Evolutionary conservation across 805 yeast genomes (phyloP).

Genomic region (Barnettozyma wickerhamii): DNA sequence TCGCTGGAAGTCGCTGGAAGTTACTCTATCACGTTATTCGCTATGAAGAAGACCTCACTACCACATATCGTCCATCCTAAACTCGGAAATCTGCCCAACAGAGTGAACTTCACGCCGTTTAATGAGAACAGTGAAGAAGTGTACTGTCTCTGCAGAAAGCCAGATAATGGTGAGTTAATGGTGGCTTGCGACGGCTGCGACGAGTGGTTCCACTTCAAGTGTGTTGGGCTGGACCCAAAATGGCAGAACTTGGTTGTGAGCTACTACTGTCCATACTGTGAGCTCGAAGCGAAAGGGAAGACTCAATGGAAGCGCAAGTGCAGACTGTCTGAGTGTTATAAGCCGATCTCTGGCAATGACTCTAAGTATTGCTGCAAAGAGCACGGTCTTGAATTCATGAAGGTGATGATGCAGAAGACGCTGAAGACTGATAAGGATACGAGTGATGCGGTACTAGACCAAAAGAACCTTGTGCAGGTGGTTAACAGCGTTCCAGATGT

Average conservation of each 20-base stretch:
- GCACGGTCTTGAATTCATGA: conserved; percentile 48
- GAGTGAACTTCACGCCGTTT: conserved; percentile 27
- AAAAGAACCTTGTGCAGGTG: conserved; percentile 11
- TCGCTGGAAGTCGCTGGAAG: too few relatives aligned
- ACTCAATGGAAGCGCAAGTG: conserved; percentile 79
- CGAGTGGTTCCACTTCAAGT: conserved; percentile 88
- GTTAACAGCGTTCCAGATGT: conserved; percentile 9
- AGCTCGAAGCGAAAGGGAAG: conserved; percentile 36
- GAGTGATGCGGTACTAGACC: conserved; percentile 6
- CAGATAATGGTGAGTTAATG: conserved; percentile 81
- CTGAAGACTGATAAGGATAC: neutral
- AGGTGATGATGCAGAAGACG: conserved; percentile 2
- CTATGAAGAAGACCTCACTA: too few relatives aligned
- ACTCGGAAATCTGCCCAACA: conserved; percentile 28
- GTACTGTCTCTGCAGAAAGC: conserved; percentile 72
- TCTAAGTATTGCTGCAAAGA: conserved; percentile 74
- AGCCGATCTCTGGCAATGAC: conserved; percentile 40
- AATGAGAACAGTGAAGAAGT: conserved; percentile 55
- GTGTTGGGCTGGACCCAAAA: conserved; percentile 55
- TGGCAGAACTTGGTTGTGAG: conserved; percentile 54
- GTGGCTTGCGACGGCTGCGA: conserved; percentile 95
- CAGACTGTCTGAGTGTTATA: conserved; percentile 50
- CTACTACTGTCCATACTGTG: conserved; percentile 74
- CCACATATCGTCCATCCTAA: conserved; percentile 13
- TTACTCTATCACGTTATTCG: too few relatives aligned